These are phyloP conservation scores for Pontederia paniculata DNA, from an alignment of 176 grass and related monocot genomes.

Conservation along the genomic window DNA sequence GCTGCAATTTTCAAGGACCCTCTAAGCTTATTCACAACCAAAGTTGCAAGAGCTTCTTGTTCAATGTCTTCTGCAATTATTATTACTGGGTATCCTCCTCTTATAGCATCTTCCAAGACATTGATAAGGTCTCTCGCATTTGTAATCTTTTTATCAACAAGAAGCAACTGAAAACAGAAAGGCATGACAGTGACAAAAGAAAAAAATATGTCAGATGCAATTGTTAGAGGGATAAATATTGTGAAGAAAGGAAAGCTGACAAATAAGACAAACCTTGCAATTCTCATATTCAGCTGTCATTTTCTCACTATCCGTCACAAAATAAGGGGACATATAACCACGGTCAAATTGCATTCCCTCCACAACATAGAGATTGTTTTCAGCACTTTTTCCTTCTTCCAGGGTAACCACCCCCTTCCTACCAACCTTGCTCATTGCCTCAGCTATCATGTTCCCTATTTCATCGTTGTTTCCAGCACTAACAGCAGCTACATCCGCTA, in stretches of 20 bases:
- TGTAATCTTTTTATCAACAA: slow-evolving; percentile 94
- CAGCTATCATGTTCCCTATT: slow-evolving; percentile 92
- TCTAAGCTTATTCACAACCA: slow-evolving; percentile 94
- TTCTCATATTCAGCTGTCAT: slow-evolving; percentile 90
- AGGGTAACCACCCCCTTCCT: slow-evolving; percentile 94
- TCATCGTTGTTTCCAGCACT: slow-evolving; percentile 96
- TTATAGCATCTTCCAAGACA: slow-evolving; percentile 88
- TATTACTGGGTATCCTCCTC: slow-evolving; percentile 65
- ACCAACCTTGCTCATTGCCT: slow-evolving; percentile 95
- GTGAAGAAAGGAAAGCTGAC: background rate
- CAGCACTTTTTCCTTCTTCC: slow-evolving; percentile 84
- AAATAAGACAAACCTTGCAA: slow-evolving; percentile 59
- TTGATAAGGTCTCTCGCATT: slow-evolving; percentile 84
- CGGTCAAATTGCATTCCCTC: slow-evolving; percentile 99
- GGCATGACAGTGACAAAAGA: background rate
- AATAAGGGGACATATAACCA: slow-evolving; percentile 95
- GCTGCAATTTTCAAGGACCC: slow-evolving; percentile 82
- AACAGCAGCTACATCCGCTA: slow-evolving; percentile 89
- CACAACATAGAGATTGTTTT: slow-evolving; percentile 85
- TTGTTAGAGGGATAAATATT: background rate
- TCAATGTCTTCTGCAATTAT: slow-evolving; percentile 94
- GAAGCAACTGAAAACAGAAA: slow-evolving; percentile 47
- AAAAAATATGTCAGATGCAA: background rate
- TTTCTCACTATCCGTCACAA: slow-evolving; percentile 95
- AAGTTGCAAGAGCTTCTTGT: slow-evolving; percentile 92